A percentile compares a stretch with the other conserved stretches of the same genome.
These are phyloP conservation scores for Catunica adiposa DNA, from an alignment of 2,329 filamentous ascomycete species.

Conservation along the genomic window DNA sequence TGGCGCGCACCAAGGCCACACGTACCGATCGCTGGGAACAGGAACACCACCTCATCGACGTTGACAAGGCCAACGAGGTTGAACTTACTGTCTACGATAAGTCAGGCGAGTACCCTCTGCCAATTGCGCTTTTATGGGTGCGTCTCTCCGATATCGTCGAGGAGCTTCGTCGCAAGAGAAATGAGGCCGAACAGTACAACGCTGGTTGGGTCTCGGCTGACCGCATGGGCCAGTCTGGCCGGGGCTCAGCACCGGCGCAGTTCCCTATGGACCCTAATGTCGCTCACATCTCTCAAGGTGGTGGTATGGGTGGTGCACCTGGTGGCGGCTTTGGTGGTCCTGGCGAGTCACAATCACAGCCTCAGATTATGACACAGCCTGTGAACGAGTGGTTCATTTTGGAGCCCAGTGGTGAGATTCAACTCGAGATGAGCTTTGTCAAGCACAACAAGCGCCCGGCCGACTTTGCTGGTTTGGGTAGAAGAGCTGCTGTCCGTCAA, in stretches of 20 bases:
- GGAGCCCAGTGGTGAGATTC: constrained; percentile 83
- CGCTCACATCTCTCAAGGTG: constrained; percentile 19
- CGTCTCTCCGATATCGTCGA: constrained; percentile 94
- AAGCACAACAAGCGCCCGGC: constrained; percentile 76
- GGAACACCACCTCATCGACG: constrained; percentile 79
- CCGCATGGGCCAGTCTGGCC: constrained; percentile 53
- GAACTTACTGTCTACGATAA: constrained; percentile 97
- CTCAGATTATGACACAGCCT: constrained; percentile 38
- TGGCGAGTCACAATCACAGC: constrained; percentile 23
- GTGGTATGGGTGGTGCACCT: constrained; percentile 24
- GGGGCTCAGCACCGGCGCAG: constrained; percentile 32
- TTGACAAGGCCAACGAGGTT: constrained; percentile 97
- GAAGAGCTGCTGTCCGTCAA: constrained; percentile 91
- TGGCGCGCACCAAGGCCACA: constrained; percentile 71
- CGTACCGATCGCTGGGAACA: constrained; percentile 82
- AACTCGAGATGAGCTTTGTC: constrained; percentile 77
- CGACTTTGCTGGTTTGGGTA: constrained; percentile 79
- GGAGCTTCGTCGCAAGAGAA: constrained; percentile 92
- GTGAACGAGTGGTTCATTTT: constrained; percentile 96
- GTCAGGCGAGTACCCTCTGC: constrained; percentile 72
- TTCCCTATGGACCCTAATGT: constrained; percentile 39
- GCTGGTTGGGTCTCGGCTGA: constrained; percentile 96
- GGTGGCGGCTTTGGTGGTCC: constrained; percentile 23
- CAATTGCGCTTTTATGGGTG: constrained; percentile 91
- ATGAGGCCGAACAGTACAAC: constrained; percentile 86